Evolutionary conservation across 2,329 filamentous ascomycete genomes (phyloP), one percentile per base, ranked within the genome.

Genomic region (Metarhizium robertsii): DNA sequence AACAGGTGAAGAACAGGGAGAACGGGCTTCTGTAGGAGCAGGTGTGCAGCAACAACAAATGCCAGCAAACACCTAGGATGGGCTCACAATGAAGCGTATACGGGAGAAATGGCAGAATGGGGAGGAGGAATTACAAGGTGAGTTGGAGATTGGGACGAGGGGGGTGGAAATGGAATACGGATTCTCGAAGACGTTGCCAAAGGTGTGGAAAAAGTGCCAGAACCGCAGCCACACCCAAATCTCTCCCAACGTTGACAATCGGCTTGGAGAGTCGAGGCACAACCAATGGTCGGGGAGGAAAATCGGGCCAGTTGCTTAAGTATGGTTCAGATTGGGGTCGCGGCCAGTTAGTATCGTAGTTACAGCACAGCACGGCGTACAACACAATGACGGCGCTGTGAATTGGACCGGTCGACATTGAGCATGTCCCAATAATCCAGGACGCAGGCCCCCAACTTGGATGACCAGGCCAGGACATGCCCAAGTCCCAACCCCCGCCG

Each of bases 1-100:
- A 18, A 54, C 40, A 18, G 32, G 18, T 20, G 49, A 52, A 47
- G 52, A 36, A 40, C 36, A 50, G 34, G 20, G 25, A 45, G 29
- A 32, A 45, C 3, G 45, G 51, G 55, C 53, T 50, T 54, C 47
- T 43, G 30, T n/a, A 48, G 40, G 53, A 57, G 48, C 50, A 59
- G 54, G 54, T 25, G 52, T 32, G 49, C 52, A 50, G 52, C 58
- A 58, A 52, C 43, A 45, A 32, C 42, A 42, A 57, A 8, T 53
- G 53, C 43, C 16, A 42, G 50, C 50, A 52, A 53, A 42, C 46
- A 53, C 55, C 53, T 55, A 53, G 45, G 53, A 57, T 52, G 46
- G 30, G 55, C 55, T 57, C 53, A 55, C 50, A 16, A 46, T 25
- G 55, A 55, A 55, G 50, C 30, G 54, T 52, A 14, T 29, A 3